phyloP scores from a whole-genome alignment of 345 rosid genomes.

The Pugionium cornutum region DNA sequence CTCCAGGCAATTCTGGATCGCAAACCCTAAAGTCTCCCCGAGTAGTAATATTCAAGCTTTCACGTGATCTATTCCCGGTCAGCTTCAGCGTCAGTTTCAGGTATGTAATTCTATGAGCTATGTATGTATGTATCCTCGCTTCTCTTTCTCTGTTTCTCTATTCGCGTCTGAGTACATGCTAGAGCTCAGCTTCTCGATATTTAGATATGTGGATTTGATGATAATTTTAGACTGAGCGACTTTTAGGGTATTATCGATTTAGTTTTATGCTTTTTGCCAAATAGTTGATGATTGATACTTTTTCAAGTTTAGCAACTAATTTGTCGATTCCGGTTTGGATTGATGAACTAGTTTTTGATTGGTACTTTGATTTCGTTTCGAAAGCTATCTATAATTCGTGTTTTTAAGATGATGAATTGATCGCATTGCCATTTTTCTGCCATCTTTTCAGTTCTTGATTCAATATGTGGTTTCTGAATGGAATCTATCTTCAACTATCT shows the following conservation, averaged over 20 bases:
- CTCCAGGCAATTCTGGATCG: not conserved
- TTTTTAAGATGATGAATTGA: not conserved
- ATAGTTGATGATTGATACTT: slow-evolving; percentile 1
- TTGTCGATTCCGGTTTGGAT: not conserved
- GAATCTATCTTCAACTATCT: not conserved
- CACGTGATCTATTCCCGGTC: not conserved
- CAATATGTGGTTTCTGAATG: not conserved
- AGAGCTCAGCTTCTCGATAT: slow-evolving; percentile 10
- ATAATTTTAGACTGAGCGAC: not conserved
- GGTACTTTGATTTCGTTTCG: slow-evolving; percentile 5
- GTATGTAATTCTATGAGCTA: not conserved
- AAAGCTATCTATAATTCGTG: not conserved
- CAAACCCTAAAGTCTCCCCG: slow-evolving; percentile 22
- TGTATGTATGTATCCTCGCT: not conserved
- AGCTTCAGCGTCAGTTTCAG: slow-evolving; percentile 10
- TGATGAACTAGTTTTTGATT: slow-evolving; percentile 8
- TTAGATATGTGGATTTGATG: slow-evolving; percentile 6
- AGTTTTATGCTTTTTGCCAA: not conserved
- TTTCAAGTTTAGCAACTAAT: not conserved
- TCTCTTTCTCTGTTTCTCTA: not conserved
- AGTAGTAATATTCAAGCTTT: slow-evolving; percentile 1
- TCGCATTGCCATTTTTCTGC: slow-evolving; percentile 9
- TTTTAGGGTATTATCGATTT: not conserved
- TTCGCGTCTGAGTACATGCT: not conserved
- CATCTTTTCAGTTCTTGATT: not conserved